phyloP scores from a whole-genome alignment of 805 yeast species.

The Candida yuanshanica region DNA sequence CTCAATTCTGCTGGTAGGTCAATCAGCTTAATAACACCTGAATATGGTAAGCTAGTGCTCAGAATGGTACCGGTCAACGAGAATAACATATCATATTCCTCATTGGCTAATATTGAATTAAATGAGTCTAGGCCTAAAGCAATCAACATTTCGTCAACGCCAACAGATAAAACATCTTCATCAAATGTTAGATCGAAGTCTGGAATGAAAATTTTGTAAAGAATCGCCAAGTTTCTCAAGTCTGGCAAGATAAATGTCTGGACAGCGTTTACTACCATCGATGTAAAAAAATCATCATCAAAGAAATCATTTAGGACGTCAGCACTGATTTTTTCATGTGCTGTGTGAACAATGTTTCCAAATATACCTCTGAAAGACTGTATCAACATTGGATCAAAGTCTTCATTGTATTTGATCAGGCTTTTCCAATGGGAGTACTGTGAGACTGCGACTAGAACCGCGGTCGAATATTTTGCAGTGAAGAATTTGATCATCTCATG shows the following conservation, averaged over 20 bases:
- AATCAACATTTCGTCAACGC: slow-evolving; percentile 9
- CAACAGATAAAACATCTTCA: slow-evolving; percentile 2
- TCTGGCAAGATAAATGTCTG: slow-evolving; percentile 12
- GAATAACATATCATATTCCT: neutral
- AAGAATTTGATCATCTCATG: slow-evolving; percentile 4
- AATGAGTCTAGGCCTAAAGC: slow-evolving; percentile 9
- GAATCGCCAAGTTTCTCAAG: slow-evolving; percentile 16
- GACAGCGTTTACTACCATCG: slow-evolving; percentile 4
- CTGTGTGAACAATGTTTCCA: neutral
- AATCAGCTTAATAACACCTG: slow-evolving; percentile 49
- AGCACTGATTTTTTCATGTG: neutral
- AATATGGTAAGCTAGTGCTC: slow-evolving; percentile 28
- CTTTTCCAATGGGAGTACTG: neutral
- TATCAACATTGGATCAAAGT: too few relatives aligned
- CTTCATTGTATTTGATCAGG: too few relatives aligned
- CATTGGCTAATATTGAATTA: slow-evolving; percentile 1
- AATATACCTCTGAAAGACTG: slow-evolving; percentile 3
- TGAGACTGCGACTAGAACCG: neutral
- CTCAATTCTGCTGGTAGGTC: slow-evolving; percentile 44
- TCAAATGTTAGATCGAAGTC: slow-evolving; percentile 5
- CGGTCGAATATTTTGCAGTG: slow-evolving; percentile 4
- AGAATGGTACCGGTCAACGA: neutral
- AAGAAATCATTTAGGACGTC: neutral
- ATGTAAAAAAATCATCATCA: slow-evolving; percentile 6
- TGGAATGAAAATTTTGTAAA: slow-evolving; percentile 17